Conservation (phyloP, 805 yeast species). For the Candida pseudoglaebosa region DNA sequence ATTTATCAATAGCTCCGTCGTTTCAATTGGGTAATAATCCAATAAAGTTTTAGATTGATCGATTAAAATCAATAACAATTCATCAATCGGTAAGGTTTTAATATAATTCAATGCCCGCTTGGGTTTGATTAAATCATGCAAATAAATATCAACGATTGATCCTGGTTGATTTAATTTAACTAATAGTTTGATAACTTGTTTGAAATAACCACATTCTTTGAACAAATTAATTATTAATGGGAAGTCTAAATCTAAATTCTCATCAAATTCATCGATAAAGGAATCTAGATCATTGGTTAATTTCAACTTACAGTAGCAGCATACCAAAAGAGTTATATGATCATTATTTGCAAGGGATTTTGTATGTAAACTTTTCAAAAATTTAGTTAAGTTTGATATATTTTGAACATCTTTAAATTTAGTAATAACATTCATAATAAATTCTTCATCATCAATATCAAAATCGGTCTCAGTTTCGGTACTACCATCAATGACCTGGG, state of each 20-base stretch:
- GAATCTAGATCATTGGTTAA: slow-evolving; percentile 50
- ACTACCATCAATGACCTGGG: neutral
- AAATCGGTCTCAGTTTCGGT: slow-evolving; percentile 10
- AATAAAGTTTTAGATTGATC: slow-evolving; percentile 63
- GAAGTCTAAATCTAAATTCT: slow-evolving; percentile 52
- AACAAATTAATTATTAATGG: slow-evolving; percentile 65
- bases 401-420: slow-evolving; percentile 76
- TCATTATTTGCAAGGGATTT: slow-evolving; percentile 61
- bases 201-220: slow-evolving; percentile 63
- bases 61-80: slow-evolving; percentile 65
- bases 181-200: slow-evolving; percentile 67
- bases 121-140: slow-evolving; percentile 51
- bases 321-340: slow-evolving; percentile 74
- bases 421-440: slow-evolving; percentile 69
- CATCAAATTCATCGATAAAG: slow-evolving; percentile 45
- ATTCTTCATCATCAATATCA: slow-evolving; percentile 15
- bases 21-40: slow-evolving; percentile 68
- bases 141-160: slow-evolving; percentile 68
- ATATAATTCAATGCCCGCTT: slow-evolving; percentile 61
- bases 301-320: slow-evolving; percentile 76
- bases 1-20: slow-evolving; percentile 77
- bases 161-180: slow-evolving; percentile 69
- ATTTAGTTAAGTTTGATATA: slow-evolving; percentile 58
- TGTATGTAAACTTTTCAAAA: slow-evolving; percentile 57
- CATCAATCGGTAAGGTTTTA: slow-evolving; percentile 68